These are phyloP conservation scores for Alternaria burnsii DNA, from an alignment of 2,329 filamentous ascomycete species.

Conservation along the genomic window DNA sequence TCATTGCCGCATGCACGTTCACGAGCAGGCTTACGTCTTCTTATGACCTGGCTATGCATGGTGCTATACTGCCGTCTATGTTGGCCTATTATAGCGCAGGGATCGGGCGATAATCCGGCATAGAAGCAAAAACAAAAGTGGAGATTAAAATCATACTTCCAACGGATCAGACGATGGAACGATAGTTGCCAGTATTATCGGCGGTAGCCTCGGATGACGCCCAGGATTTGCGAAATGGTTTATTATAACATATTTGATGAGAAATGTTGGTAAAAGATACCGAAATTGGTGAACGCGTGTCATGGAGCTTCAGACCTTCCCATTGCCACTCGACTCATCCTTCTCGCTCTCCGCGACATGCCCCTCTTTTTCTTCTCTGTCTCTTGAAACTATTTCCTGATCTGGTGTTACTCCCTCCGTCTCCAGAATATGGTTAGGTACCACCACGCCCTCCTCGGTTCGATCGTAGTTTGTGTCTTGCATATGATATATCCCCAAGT, in stretches of 20 bases:
- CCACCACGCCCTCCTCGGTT: slow-evolving; percentile 33
- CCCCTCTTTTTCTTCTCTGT: neutral
- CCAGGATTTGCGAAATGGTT: neutral
- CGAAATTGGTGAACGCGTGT: neutral
- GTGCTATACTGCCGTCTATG: slow-evolving; percentile 1
- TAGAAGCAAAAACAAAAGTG: neutral
- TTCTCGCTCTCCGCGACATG: slow-evolving; percentile 1
- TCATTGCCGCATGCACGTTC: neutral
- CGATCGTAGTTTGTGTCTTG: slow-evolving; percentile 44
- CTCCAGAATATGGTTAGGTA: slow-evolving; percentile 41
- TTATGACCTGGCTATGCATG: slow-evolving; percentile 5
- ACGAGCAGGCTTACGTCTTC: neutral
- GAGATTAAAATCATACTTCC: neutral
- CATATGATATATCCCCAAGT: slow-evolving; percentile 39
- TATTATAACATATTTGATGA: neutral
- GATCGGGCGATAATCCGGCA: neutral
- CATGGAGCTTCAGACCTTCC: slow-evolving; percentile 1
- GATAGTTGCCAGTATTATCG: neutral
- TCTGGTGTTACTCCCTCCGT: slow-evolving; percentile 29
- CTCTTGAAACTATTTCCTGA: slow-evolving; percentile 22
- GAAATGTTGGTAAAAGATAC: neutral
- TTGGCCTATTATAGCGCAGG: neutral
- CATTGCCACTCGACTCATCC: neutral
- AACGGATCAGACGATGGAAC: neutral
- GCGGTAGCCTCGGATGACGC: neutral